phyloP scores from a whole-genome alignment of 176 grass and related monocot species.

The maize (Zea mays) region DNA sequence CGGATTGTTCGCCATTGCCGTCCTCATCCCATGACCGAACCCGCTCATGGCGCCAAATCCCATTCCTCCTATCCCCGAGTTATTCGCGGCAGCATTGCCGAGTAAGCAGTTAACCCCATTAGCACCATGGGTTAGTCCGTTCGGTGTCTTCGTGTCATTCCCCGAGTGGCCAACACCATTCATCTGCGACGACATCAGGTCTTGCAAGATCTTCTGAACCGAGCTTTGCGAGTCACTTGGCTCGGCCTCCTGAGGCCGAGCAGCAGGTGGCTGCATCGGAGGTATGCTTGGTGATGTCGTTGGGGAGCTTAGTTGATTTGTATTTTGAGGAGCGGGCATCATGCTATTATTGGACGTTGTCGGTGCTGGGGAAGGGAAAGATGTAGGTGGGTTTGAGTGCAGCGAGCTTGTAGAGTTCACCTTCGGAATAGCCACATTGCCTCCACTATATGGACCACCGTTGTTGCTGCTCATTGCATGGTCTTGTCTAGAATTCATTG shows the following conservation, averaged over 20 bases:
- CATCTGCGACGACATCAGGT: constrained; percentile 70
- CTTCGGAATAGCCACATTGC: constrained; percentile 47
- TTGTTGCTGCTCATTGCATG: constrained; percentile 49
- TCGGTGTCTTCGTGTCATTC: constrained; percentile 64
- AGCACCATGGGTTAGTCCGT: constrained; percentile 47
- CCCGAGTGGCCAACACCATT: constrained; percentile 38
- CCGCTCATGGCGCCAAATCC: constrained; percentile 58
- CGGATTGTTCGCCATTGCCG: constrained; percentile 50
- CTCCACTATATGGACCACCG: constrained; percentile 44
- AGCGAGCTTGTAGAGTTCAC: constrained; percentile 58
- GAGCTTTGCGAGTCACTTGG: constrained; percentile 83
- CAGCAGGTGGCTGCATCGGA: constrained; percentile 55
- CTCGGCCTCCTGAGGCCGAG: constrained; percentile 59
- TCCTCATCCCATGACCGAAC: constrained; percentile 50
- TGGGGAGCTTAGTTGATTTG: constrained; percentile 52
- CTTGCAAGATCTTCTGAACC: constrained; percentile 84
- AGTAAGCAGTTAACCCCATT: constrained; percentile 62
- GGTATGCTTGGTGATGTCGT: constrained; percentile 47
- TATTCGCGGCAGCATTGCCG: constrained; percentile 57
- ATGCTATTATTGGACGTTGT: constrained; percentile 61
- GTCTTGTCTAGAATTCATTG: constrained; percentile 67
- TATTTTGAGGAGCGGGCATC: constrained; percentile 53
- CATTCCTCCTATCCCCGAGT: constrained; percentile 53
- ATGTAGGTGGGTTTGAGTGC: constrained; percentile 58
- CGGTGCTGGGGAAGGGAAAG: constrained; percentile 44